These are phyloP conservation scores for Eimeria maxima DNA, from an alignment of 169 alveolate species.

Conservation along the genomic window DNA sequence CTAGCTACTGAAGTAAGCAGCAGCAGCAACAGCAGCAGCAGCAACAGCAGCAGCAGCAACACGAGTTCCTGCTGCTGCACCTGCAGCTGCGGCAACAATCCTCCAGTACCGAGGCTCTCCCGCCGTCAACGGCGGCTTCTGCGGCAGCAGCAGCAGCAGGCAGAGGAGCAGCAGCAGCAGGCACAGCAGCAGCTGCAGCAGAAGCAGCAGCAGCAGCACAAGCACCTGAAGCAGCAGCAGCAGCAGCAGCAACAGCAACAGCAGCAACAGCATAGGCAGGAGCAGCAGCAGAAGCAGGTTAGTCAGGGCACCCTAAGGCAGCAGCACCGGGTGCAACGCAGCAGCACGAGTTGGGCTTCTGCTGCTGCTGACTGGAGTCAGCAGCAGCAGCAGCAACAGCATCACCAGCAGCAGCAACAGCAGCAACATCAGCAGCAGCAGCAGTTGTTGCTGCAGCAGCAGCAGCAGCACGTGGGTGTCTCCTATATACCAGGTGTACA, in stretches of 20 bases:
- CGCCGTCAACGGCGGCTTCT: not conserved
- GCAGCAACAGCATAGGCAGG: too few species aligned
- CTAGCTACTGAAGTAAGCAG: too few species aligned
- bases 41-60: slow-evolving; percentile 23
- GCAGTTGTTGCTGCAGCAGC: slow-evolving; percentile 33
- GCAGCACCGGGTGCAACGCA: not conserved
- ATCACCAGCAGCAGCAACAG: slow-evolving; percentile 35
- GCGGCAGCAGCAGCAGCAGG: slow-evolving; percentile 22
- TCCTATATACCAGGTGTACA: not conserved
- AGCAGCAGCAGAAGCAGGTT: too few species aligned
- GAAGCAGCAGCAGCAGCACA: not conserved
- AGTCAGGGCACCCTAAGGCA: too few species aligned
- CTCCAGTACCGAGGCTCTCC: slow-evolving; percentile 15
- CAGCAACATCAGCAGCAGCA: too few species aligned
- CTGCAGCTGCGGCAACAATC: not conserved
- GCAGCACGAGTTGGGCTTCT: not conserved
- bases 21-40: slow-evolving; percentile 30
- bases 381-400: slow-evolving; percentile 60
- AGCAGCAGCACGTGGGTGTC: not conserved
- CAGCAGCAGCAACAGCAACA: too few species aligned
- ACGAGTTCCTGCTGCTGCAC: too few species aligned
- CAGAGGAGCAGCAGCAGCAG: not conserved
- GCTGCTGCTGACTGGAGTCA: not conserved
- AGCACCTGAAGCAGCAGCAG: too few species aligned
- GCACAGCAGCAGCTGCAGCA: not conserved